Evolutionary conservation across 2,329 filamentous ascomycete species (phyloP).

Genomic region (Cercospora sp.): DNA sequence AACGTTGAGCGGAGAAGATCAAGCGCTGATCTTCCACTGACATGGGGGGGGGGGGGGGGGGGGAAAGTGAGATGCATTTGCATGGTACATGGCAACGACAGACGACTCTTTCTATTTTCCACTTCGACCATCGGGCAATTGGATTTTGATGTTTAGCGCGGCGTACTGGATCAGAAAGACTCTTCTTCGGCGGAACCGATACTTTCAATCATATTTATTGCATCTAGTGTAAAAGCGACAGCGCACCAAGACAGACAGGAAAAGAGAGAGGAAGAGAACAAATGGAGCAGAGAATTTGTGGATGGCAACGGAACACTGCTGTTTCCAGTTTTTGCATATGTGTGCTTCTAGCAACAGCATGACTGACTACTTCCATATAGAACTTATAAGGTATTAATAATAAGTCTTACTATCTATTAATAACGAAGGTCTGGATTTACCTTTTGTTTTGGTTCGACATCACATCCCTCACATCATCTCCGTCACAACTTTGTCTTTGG

Average conservation of each 20-base stretch:
- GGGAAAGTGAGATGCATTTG: background rate
- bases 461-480: background rate
- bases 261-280: background rate
- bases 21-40: slow-evolving; percentile 32
- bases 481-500: too few relatives aligned
- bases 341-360: background rate
- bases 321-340: background rate
- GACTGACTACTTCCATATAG: background rate
- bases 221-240: background rate
- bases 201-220: background rate
- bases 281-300: background rate
- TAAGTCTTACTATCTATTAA: background rate
- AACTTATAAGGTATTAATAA: background rate
- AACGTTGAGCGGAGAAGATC: slow-evolving; percentile 21
- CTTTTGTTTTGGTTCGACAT: background rate
- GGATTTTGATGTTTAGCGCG: slow-evolving; percentile 9
- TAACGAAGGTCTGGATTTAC: background rate
- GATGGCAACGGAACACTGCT: background rate
- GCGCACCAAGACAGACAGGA: background rate
- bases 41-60: background rate
- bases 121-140: background rate
- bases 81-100: background rate
- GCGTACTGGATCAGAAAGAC: background rate
- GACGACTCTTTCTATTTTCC: background rate
- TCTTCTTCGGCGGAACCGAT: background rate